Conservation (phyloP, 2,329 filamentous ascomycete species). For the Xylariomycetidae sp. region DNA sequence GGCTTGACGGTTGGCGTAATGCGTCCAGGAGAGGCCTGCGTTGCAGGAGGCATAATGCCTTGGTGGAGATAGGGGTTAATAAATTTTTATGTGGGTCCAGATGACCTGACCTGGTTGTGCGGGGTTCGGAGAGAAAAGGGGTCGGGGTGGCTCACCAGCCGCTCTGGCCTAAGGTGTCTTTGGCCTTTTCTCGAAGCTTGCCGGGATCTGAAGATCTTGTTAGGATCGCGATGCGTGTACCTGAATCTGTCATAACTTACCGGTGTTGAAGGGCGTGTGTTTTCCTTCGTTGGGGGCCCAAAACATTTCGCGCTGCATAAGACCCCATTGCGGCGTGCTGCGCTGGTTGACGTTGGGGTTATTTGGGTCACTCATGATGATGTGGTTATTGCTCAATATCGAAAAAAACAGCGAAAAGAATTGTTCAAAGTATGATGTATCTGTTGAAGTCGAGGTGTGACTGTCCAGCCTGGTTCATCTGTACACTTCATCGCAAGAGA, state of each 20-base stretch:
- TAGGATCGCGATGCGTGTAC: not conserved
- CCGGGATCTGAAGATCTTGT: constrained; percentile 40
- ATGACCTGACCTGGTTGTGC: not conserved
- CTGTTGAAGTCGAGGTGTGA: too few relatives aligned
- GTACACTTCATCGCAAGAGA: too few relatives aligned
- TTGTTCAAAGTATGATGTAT: too few relatives aligned
- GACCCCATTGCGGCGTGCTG: constrained; percentile 22
- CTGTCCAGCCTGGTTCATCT: too few relatives aligned
- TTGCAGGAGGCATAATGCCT: constrained; percentile 54
- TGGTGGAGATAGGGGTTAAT: not conserved
- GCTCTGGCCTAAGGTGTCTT: constrained; percentile 49
- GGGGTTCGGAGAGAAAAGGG: not conserved
- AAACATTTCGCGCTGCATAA: constrained; percentile 22
- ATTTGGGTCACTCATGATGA: constrained; percentile 21
- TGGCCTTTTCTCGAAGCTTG: constrained; percentile 54
- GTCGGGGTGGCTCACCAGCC: constrained; percentile 42
- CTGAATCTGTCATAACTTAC: constrained; percentile 9
- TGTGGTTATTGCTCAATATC: too few relatives aligned
- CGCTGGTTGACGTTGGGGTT: constrained; percentile 21
- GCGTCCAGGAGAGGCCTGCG: constrained; percentile 46
- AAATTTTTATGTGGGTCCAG: not conserved
- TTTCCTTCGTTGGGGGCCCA: constrained; percentile 24
- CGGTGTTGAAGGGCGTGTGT: constrained; percentile 20
- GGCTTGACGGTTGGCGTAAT: constrained; percentile 56
- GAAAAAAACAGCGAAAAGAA: too few relatives aligned